A percentile compares a stretch with the other conserved stretches of the same genome.
Evolutionary conservation across 108 stramenopile genomes (phyloP).

Genomic region (Parietichytrium sp.): DNA sequence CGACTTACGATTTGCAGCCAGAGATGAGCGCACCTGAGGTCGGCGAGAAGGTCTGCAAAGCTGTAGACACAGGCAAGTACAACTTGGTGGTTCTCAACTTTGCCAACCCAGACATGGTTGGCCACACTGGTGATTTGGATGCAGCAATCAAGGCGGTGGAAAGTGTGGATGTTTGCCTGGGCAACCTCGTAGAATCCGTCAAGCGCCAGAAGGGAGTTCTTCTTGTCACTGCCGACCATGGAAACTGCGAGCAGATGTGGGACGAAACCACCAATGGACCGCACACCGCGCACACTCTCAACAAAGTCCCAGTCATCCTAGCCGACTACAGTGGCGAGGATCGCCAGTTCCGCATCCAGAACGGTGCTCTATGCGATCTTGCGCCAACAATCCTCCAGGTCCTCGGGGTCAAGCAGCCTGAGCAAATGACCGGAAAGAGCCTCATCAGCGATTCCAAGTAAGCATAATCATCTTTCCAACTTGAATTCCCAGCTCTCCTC

Average conservation of each 20-base stretch:
- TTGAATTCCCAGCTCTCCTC: too few species aligned
- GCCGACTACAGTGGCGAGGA: conserved; percentile 35
- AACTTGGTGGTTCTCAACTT: conserved; percentile 27
- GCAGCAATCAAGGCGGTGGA: conserved; percentile 24
- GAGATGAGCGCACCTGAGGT: conserved; percentile 13
- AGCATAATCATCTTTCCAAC: too few species aligned
- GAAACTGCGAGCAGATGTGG: conserved; percentile 33
- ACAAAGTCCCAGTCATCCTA: conserved; percentile 30
- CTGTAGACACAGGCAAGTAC: conserved; percentile 11
- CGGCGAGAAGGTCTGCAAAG: conserved; percentile 26
- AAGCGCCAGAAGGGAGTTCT: background rate
- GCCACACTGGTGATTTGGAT: conserved; percentile 26
- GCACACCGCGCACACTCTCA: conserved; percentile 38
- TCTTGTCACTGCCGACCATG: conserved; percentile 28
- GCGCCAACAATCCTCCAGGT: conserved; percentile 21
- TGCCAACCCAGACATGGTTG: conserved; percentile 35
- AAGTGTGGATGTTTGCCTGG: background rate
- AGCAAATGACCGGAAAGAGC: conserved; percentile 5
- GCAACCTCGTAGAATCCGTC: background rate
- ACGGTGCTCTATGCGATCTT: conserved; percentile 17
- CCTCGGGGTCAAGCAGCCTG: conserved; percentile 32
- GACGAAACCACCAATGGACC: conserved; percentile 13
- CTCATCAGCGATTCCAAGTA: conserved; percentile 15
- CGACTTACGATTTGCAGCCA: conserved; percentile 36
- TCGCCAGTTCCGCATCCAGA: conserved; percentile 15